A percentile compares a stretch with the other conserved stretches of the same genome.
Conservation (phyloP, 2,329 filamentous ascomycete genomes). For the Samsoniella hepiali region DNA sequence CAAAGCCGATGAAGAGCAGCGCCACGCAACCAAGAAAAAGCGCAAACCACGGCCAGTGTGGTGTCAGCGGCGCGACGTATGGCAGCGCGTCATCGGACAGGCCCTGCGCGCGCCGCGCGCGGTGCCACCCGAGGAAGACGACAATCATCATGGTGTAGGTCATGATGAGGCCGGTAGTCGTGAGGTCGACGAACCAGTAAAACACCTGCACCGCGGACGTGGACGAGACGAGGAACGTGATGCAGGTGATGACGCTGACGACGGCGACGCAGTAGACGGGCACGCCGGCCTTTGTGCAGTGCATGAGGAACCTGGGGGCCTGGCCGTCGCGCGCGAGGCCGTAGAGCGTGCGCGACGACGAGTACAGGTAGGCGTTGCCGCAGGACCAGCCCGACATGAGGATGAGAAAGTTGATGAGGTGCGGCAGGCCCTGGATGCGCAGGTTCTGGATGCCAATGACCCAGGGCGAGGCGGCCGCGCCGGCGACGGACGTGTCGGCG, state of each 20-base stretch:
- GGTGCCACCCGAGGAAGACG: constrained; percentile 43
- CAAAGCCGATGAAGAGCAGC: constrained; percentile 55
- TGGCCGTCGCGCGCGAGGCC: constrained; percentile 46
- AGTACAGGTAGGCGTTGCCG: constrained; percentile 49
- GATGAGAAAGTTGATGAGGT: constrained; percentile 59
- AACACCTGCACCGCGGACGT: constrained; percentile 46
- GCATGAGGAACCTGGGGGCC: constrained; percentile 45
- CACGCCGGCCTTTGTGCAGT: constrained; percentile 57
- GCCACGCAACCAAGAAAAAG: constrained; percentile 45
- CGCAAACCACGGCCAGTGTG: constrained; percentile 50
- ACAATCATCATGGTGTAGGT: constrained; percentile 48
- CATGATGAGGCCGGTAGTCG: constrained; percentile 54
- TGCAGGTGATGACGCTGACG: constrained; percentile 45
- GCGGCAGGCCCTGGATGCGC: constrained; percentile 48
- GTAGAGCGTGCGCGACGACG: constrained; percentile 44
- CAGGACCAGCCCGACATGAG: constrained; percentile 48
- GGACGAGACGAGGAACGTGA: constrained; percentile 49
- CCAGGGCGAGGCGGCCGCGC: constrained; percentile 57
- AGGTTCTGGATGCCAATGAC: constrained; percentile 58
- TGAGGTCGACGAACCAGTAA: constrained; percentile 52
- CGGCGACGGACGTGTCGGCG: constrained; percentile 44
- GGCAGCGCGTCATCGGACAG: constrained; percentile 45
- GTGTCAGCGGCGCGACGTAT: constrained; percentile 48
- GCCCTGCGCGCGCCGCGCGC: constrained; percentile 48
- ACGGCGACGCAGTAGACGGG: constrained; percentile 52